These are phyloP conservation scores for Pascua sp. DNA, from an alignment of 1,284 basidiomycete species.

Conservation along the genomic window DNA sequence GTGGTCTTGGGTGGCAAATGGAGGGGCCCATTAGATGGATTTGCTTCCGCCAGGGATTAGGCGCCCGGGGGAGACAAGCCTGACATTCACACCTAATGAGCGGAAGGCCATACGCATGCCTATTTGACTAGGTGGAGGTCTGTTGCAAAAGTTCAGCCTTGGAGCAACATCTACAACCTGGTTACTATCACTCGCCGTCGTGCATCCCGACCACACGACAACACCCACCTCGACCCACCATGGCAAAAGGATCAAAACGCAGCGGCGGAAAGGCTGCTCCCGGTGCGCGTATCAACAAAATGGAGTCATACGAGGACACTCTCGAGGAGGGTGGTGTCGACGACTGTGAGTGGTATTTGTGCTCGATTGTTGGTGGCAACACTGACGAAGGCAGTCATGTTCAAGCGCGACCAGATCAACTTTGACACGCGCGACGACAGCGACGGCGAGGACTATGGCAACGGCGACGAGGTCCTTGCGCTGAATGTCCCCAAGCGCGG, in stretches of 20 bases:
- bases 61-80: too few relatives aligned
- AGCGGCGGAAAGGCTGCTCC: constrained; percentile 33
- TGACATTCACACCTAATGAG: too few relatives aligned
- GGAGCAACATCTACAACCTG: not conserved
- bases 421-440: constrained; percentile 59
- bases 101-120: too few relatives aligned
- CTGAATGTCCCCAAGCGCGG: constrained; percentile 41
- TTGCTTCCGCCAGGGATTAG: too few relatives aligned
- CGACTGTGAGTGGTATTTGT: constrained; percentile 39
- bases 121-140: too few relatives aligned
- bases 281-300: constrained; percentile 36
- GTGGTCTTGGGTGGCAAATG: not conserved
- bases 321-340: constrained; percentile 49
- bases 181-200: not conserved
- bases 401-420: constrained; percentile 68
- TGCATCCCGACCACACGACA: not conserved
- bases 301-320: constrained; percentile 49
- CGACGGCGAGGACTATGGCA: constrained; percentile 21
- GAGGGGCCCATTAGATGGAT: too few relatives aligned
- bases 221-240: constrained; percentile 1
- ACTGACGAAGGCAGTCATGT: constrained; percentile 39
- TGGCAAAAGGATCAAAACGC: constrained; percentile 42
- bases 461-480: constrained; percentile 67
- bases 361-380: constrained; percentile 33
- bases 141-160: constrained; percentile 15